Evolutionary conservation across 148 eudicot species (phyloP).

Genomic region (Amaranthus cruentus): DNA sequence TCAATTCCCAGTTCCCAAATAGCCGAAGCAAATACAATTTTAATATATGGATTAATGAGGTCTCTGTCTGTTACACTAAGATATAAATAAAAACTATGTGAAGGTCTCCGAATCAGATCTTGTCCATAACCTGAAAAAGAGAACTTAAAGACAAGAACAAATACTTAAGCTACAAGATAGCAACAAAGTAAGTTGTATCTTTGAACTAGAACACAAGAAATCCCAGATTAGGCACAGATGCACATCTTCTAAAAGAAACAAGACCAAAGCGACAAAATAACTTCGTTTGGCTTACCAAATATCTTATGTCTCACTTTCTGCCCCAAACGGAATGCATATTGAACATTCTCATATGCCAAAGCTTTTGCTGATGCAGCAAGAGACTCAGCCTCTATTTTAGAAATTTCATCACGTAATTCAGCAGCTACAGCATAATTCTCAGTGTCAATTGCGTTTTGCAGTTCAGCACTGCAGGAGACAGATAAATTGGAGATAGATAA

Average conservation of each 20-base stretch:
- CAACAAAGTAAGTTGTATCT: neutral
- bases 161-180: constrained; percentile 5
- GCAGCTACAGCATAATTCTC: constrained; percentile 83
- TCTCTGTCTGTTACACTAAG: neutral
- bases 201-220: neutral
- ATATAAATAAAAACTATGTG: neutral
- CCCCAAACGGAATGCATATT: constrained; percentile 79
- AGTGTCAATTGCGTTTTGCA: constrained; percentile 67
- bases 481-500: constrained; percentile 2
- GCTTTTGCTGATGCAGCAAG: constrained; percentile 78
- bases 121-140: neutral
- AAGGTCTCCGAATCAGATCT: neutral
- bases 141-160: neutral
- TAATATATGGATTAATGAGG: neutral
- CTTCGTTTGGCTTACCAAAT: constrained; percentile 47
- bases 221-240: neutral
- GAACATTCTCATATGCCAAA: constrained; percentile 62
- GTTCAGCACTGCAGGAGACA: constrained; percentile 56
- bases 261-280: neutral
- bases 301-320: constrained; percentile 86
- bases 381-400: constrained; percentile 78
- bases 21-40: neutral
- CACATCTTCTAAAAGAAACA: neutral
- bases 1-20: neutral
- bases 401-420: constrained; percentile 70